These are phyloP conservation scores for Alternaria gaisen DNA, from an alignment of 2,329 filamentous ascomycete species.

Conservation along the genomic window DNA sequence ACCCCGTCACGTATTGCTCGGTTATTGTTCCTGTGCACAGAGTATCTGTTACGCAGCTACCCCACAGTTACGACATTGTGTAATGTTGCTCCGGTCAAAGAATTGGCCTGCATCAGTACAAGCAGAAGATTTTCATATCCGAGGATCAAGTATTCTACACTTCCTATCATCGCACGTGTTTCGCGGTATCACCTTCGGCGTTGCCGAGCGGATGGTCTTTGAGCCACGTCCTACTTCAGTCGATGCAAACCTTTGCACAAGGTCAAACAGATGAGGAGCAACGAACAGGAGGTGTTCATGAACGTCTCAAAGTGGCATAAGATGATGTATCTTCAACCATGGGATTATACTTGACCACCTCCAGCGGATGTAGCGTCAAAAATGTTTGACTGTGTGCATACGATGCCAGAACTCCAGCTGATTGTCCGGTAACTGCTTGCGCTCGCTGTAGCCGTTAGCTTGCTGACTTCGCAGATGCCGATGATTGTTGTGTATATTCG, in stretches of 20 bases:
- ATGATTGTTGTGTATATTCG: not conserved
- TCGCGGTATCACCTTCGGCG: not conserved
- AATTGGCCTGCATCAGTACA: not conserved
- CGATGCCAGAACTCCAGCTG: not conserved
- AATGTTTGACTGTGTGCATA: not conserved
- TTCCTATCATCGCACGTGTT: not conserved
- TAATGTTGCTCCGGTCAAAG: not conserved
- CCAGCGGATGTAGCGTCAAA: not conserved
- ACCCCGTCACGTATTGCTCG: not conserved
- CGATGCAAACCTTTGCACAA: not conserved
- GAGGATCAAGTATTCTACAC: not conserved
- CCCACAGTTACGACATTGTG: not conserved
- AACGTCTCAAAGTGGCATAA: not conserved
- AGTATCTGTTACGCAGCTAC: not conserved
- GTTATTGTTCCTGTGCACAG: not conserved
- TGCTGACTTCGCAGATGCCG: not conserved
- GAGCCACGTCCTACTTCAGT: not conserved
- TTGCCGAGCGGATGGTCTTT: not conserved
- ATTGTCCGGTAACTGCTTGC: not conserved
- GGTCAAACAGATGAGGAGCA: not conserved
- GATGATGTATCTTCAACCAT: not conserved
- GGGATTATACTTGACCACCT: not conserved
- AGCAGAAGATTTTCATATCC: not conserved
- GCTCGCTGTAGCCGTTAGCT: not conserved
- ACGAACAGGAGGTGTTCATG: not conserved